Evolutionary conservation across 2,329 filamentous ascomycete genomes (phyloP).

Genomic region (Trichoderma koningiopsis): DNA sequence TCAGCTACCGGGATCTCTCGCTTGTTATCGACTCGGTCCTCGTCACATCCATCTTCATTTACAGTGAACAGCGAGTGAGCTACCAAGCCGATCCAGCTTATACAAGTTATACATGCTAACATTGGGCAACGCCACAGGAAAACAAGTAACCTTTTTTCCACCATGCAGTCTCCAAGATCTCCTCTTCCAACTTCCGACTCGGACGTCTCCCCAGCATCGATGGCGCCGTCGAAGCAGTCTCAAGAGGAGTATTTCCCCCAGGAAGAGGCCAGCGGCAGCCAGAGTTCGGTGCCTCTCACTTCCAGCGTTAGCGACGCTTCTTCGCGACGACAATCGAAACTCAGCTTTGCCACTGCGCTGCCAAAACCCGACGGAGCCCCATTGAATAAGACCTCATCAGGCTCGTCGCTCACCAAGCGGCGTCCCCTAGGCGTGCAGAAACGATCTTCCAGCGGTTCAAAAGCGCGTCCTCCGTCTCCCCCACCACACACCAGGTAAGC

Average conservation of each 20-base stretch:
- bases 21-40: background rate
- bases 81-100: background rate
- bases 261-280: slow-evolving; percentile 10
- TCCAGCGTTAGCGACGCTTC: slow-evolving; percentile 29
- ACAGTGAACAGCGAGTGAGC: background rate
- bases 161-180: slow-evolving; percentile 30
- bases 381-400: slow-evolving; percentile 39
- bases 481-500: slow-evolving; percentile 52
- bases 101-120: background rate
- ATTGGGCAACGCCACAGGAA: background rate
- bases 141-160: background rate
- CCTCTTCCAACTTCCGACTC: slow-evolving; percentile 43
- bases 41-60: background rate
- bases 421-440: slow-evolving; percentile 16
- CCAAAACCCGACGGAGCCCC: slow-evolving; percentile 32
- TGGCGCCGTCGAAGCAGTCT: slow-evolving; percentile 28
- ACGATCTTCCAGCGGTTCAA: slow-evolving; percentile 45
- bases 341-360: slow-evolving; percentile 42
- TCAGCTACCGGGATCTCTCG: background rate
- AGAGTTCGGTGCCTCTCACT: slow-evolving; percentile 15
- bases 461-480: slow-evolving; percentile 52
- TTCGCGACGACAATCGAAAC: slow-evolving; percentile 39
- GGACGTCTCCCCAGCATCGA: slow-evolving; percentile 48
- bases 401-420: slow-evolving; percentile 13
- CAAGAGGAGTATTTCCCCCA: slow-evolving; percentile 25